These are phyloP conservation scores for Chaetomium fimeti DNA, from an alignment of 495 filamentous ascomycete genomes.

Conservation along the genomic window DNA sequence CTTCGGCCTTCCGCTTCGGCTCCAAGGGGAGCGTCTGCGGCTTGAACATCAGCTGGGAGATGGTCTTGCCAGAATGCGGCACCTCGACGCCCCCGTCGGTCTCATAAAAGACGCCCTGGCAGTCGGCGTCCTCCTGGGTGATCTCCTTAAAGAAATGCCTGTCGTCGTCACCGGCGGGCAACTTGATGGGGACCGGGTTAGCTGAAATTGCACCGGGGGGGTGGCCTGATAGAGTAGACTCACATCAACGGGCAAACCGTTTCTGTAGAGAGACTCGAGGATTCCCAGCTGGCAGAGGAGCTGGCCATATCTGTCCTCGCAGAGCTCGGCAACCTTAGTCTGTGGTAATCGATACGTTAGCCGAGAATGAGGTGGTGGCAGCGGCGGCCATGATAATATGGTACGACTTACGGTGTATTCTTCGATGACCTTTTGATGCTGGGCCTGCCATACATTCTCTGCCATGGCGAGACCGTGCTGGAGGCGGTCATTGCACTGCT, in stretches of 20 bases:
- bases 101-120: conserved; percentile 32
- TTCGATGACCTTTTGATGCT: conserved; percentile 19
- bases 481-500: conserved; percentile 24
- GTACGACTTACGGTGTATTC: conserved; percentile 26
- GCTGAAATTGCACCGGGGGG: neutral
- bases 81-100: conserved; percentile 36
- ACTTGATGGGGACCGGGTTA: conserved; percentile 30
- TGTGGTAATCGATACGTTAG: conserved; percentile 17
- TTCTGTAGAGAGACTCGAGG: conserved; percentile 38
- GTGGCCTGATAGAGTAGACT: conserved; percentile 27
- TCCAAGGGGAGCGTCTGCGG: conserved; percentile 29
- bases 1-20: conserved; percentile 43
- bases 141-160: conserved; percentile 38
- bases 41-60: conserved; percentile 34
- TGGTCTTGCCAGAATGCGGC: conserved; percentile 34
- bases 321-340: conserved; percentile 33
- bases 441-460: conserved; percentile 23
- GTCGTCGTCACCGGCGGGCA: conserved; percentile 32
- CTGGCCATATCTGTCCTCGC: conserved; percentile 41
- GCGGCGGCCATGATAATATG: neutral
- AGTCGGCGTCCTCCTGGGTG: conserved; percentile 34
- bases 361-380: neutral
- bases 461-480: conserved; percentile 24
- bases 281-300: conserved; percentile 36
- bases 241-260: conserved; percentile 42